Evolutionary conservation across 345 rosid genomes (phyloP), one percentile per base, ranked within the genome.

Genomic region (Eucalyptus tenuipes): DNA sequence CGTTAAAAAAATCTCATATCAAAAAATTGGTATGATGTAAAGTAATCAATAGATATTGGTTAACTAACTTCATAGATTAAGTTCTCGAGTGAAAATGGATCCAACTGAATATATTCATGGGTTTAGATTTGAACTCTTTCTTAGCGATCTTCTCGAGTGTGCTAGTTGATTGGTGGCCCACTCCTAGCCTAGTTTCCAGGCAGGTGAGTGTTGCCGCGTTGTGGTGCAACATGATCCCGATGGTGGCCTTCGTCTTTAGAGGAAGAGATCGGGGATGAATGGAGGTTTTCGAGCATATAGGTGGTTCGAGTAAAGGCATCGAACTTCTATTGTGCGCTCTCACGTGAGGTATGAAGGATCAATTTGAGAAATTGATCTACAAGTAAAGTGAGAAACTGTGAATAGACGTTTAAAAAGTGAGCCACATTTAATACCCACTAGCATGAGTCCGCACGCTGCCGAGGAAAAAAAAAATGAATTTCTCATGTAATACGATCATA

Each of bases 141-240:
- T 55, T 55, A 10, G 27, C 3, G 0, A 55, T 55, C 1, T 52
- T 52, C 10, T 52, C 0, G 25, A 52, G 25, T 52, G 10, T 52
- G 25, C 25, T 52, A 52, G 29, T 24, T 55, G 3, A 55, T 55
- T 55, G 61, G 29, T 55, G 61, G 61, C 29, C 29, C 6, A 2
- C 61, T 55, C 13, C 61, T 10, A 24, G 29, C 13, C 29, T 0
- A 10, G 29, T 55, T 55, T 55, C 27, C 6, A 9, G 1, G 29
- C 1, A 55, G 13, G 61, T 55, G 29, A 25, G 29, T 0, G 0
- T 55, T 55, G 61, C 13, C 12, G 0, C 0, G 13, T 55, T 24
- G 24, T 18, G 57, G 10, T 52, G 61, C 61, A 55, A 55, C 13
- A 6, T 55, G 61, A 55, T 55, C 13, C 61, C 1, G 0, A 25